phyloP scores from a whole-genome alignment of 768 basidiomycete genomes.

The Leucocoprinus leucothites region DNA sequence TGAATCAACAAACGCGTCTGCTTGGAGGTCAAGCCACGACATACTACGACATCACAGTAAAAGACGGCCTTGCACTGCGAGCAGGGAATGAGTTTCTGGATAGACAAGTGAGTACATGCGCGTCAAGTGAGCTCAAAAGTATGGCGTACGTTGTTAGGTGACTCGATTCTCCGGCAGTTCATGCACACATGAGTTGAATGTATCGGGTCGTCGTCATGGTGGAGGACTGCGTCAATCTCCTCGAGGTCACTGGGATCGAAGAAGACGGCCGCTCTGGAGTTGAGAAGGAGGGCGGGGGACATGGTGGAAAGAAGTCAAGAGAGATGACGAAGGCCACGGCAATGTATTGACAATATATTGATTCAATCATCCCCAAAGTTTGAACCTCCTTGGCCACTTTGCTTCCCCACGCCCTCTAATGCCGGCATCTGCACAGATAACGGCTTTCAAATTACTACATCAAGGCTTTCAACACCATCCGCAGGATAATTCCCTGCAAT shows the following conservation, averaged over 20 bases:
- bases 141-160: slow-evolving; percentile 1
- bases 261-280: slow-evolving; percentile 1
- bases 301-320: not conserved
- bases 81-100: slow-evolving; percentile 9
- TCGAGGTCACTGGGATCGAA: slow-evolving; percentile 5
- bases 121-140: not conserved
- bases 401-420: slow-evolving; percentile 1
- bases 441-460: not conserved
- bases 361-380: slow-evolving; percentile 11
- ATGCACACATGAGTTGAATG: slow-evolving; percentile 10
- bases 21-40: not conserved
- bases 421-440: slow-evolving; percentile 4
- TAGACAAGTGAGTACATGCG: not conserved
- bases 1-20: not conserved
- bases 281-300: slow-evolving; percentile 6
- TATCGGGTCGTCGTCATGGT: slow-evolving; percentile 9
- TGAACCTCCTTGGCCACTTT: not conserved
- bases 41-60: slow-evolving; percentile 11
- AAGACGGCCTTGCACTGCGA: slow-evolving; percentile 10
- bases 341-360: not conserved
- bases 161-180: slow-evolving; percentile 9
- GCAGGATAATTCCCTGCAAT: no score
- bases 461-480: no score
- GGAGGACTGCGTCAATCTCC: slow-evolving; percentile 4
- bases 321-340: not conserved